phyloP scores from a whole-genome alignment of 2,329 filamentous ascomycete species.

The Diaporthe vexans region DNA sequence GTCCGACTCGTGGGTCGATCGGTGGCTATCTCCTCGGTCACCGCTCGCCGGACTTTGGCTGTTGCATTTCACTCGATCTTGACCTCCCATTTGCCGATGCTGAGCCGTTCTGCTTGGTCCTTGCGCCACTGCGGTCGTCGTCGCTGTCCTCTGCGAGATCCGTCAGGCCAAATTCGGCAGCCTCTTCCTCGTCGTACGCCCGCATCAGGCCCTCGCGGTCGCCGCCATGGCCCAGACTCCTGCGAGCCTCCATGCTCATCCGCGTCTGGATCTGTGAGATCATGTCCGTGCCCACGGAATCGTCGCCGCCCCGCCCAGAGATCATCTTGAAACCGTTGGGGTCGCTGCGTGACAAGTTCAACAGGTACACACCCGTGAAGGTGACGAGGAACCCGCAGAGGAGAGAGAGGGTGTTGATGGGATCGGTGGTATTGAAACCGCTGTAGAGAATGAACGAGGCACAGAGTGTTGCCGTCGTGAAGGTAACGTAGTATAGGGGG shows the following conservation, averaged over 20 bases:
- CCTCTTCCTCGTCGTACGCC: conserved; percentile 88
- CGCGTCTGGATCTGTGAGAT: conserved; percentile 91
- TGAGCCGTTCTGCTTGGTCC: conserved; percentile 56
- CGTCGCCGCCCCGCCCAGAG: conserved; percentile 72
- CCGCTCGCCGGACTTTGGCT: conserved; percentile 58
- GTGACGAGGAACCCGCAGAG: conserved; percentile 95
- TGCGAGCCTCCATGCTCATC: conserved; percentile 90
- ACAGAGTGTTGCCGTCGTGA: conserved; percentile 93
- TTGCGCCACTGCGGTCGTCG: conserved; percentile 65
- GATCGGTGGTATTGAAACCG: conserved; percentile 94
- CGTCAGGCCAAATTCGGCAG: conserved; percentile 79
- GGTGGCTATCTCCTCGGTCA: conserved; percentile 40
- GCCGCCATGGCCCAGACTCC: conserved; percentile 78
- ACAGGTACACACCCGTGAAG: conserved; percentile 93
- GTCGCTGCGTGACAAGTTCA: conserved; percentile 95
- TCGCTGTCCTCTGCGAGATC: conserved; percentile 86
- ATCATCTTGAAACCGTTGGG: conserved; percentile 82
- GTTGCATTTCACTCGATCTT: conserved; percentile 65
- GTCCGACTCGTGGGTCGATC: neutral
- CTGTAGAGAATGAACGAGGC: conserved; percentile 97
- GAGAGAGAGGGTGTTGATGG: conserved; percentile 92
- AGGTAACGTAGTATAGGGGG: conserved; percentile 96
- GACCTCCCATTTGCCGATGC: conserved; percentile 50
- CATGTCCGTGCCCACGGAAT: conserved; percentile 91
- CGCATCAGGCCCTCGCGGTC: conserved; percentile 87